Base-by-base conservation (phyloP, 148 eudicot genomes). In the Camellia granthamiana region DNA sequence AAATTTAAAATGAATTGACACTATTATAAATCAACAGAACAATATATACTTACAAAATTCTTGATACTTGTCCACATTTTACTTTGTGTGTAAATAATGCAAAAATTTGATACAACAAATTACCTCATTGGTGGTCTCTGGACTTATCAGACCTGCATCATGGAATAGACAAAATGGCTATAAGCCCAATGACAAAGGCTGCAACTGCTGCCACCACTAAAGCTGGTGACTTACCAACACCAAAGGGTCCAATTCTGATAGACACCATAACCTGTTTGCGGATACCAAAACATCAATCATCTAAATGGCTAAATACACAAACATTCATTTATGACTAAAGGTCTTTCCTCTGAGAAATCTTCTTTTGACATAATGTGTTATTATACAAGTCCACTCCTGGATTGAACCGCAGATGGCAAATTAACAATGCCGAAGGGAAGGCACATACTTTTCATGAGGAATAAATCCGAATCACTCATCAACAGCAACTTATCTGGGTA, bases 171-270 rank as follows among this genome's bases (percentile, higher is more conserved):
- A 88, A 77, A 78, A 92, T 87, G 82, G 92, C 91, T 65, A 87
- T 49, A 64, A 90, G 86, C 62, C 93, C 91, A 61, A 95, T 87
- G 66, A 90, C 88, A 80, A 94, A 88, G 76, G 98, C 75, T 54
- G 98, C 84, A 61, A 86, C 70, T 77, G 88, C 98, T 76, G 90
- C 97, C 62, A 90, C 90, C 18, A 88, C 97, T 14, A 92, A 81
- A 59, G 97, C 89, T 55, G 98, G 94, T 67, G 97, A 92, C 83
- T 94, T 94, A 76, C 95, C 94, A 15, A 95, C 98, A 67, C 97
- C 97, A 83, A 90, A 91, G 21, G 98, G 98, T 72, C 98, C 98
- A 78, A 92, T 85, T 86, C 92, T 90, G 83, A 90, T 12, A 81
- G 99, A 97, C 78, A 97, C 99, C 69, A 94, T 82, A 77, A 97